Percentiles rank a stretch among this genome's conserved stretches.
phyloP scores from a whole-genome alignment of 2,329 filamentous ascomycete genomes.

The Boeremia lycopersici region DNA sequence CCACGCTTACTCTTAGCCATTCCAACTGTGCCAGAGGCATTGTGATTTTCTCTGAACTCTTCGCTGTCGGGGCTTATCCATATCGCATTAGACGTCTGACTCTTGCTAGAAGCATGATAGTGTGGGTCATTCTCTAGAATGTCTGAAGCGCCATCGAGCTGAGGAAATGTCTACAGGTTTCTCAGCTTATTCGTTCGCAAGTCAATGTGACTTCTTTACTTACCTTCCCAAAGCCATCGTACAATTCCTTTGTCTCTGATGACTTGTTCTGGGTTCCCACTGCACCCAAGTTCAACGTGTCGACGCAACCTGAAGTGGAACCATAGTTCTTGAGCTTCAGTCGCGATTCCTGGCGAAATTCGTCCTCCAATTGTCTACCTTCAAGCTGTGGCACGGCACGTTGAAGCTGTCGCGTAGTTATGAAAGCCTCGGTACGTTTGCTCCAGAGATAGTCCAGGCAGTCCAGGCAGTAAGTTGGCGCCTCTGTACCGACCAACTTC shows the following conservation, averaged over 20 bases:
- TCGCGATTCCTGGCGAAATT: too few relatives aligned
- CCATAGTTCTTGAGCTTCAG: background rate
- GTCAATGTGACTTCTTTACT: background rate
- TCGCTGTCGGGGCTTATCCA: background rate
- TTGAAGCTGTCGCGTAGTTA: background rate
- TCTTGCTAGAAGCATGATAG: background rate
- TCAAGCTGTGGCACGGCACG: background rate
- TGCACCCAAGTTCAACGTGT: too few relatives aligned
- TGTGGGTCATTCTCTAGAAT: background rate
- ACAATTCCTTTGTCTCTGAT: background rate
- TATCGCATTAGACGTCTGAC: background rate
- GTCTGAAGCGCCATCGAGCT: conserved; percentile 2
- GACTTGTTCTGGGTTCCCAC: background rate
- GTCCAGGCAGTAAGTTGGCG: conserved; percentile 1
- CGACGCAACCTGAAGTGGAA: background rate
- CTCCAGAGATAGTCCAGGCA: conserved; percentile 8
- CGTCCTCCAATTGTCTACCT: background rate
- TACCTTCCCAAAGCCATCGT: background rate
- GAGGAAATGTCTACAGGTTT: background rate
- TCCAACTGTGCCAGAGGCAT: background rate
- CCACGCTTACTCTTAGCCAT: background rate
- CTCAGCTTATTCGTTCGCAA: background rate
- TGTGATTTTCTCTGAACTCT: background rate
- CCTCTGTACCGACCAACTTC: background rate
- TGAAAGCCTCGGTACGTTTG: background rate